phyloP scores from a whole-genome alignment of 805 yeast genomes.

The Cyberlindnera veronae region DNA sequence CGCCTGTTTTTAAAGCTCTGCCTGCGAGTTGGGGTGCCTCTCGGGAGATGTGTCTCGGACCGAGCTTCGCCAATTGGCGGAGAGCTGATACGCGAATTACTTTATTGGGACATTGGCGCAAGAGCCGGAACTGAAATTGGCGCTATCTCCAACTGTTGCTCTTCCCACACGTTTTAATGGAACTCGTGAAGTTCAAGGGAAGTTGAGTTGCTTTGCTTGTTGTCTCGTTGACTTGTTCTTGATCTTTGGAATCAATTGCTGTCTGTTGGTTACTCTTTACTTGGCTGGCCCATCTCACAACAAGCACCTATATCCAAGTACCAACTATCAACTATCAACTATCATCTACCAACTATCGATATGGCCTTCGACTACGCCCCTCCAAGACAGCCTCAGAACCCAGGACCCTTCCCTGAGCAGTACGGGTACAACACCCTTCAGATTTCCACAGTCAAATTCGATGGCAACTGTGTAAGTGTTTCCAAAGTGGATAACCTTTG shows the following conservation, averaged over 20 bases:
- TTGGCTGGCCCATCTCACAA: no score
- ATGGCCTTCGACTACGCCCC: slow-evolving; percentile 15
- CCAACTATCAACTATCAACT: background rate
- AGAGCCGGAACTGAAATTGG: background rate
- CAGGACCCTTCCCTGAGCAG: slow-evolving; percentile 24
- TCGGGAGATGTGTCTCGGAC: background rate
- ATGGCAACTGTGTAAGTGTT: slow-evolving; percentile 15
- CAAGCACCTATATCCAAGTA: no score
- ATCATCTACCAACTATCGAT: background rate
- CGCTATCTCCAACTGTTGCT: background rate
- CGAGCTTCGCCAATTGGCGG: background rate
- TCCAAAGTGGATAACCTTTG: background rate
- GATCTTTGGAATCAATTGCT: no score
- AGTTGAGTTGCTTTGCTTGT: no score
- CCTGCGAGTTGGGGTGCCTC: no score
- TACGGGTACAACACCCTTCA: slow-evolving; percentile 22
- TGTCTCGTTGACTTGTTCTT: no score
- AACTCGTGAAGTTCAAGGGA: no score
- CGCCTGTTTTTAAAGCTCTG: no score
- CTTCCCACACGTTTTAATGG: no score
- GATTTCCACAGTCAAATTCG: slow-evolving; percentile 12
- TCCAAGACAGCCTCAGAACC: slow-evolving; percentile 22
- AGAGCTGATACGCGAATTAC: background rate
- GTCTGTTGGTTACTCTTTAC: no score
- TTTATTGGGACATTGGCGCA: background rate